Evolutionary conservation across 306 rosid genomes (phyloP).

Genomic region (Dryas octopetala): DNA sequence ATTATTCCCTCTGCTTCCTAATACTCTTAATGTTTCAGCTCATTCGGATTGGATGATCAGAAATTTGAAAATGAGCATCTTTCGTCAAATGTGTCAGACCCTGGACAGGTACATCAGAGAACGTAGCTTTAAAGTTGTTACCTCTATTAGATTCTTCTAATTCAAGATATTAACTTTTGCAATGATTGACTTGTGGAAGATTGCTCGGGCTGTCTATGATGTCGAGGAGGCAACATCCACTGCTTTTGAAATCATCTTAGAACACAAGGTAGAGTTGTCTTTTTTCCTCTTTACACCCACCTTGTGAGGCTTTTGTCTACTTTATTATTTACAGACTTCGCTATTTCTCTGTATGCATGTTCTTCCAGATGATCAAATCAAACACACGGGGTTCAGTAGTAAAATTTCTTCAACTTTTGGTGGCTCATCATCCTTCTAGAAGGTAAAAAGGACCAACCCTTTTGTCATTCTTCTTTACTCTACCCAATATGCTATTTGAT

Average conservation of each 20-base stretch:
- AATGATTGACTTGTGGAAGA: constrained; percentile 44
- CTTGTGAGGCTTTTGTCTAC: constrained; percentile 11
- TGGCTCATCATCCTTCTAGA: constrained; percentile 90
- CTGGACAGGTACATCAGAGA: constrained; percentile 64
- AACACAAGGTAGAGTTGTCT: constrained; percentile 54
- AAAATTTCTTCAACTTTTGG: constrained; percentile 84
- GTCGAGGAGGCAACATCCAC: constrained; percentile 92
- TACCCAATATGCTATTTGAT: constrained; percentile 8
- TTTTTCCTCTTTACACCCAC: background rate
- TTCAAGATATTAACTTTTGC: constrained; percentile 35
- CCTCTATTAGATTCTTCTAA: constrained; percentile 18
- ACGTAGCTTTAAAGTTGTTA: constrained; percentile 23
- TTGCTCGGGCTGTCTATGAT: constrained; percentile 89
- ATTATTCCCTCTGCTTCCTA: constrained; percentile 17
- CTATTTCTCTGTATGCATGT: constrained; percentile 25
- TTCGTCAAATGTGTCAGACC: constrained; percentile 74
- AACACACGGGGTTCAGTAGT: constrained; percentile 75
- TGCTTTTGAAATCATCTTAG: constrained; percentile 83
- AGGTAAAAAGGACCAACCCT: constrained; percentile 44
- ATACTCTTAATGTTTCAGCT: constrained; percentile 50
- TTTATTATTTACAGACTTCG: constrained; percentile 21
- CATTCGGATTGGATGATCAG: constrained; percentile 75
- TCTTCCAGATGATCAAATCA: constrained; percentile 74
- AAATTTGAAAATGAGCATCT: constrained; percentile 86
- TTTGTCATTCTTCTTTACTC: constrained; percentile 25